These are phyloP conservation scores for Quercus rubra DNA, from an alignment of 306 rosid genomes.

Conservation along the genomic window DNA sequence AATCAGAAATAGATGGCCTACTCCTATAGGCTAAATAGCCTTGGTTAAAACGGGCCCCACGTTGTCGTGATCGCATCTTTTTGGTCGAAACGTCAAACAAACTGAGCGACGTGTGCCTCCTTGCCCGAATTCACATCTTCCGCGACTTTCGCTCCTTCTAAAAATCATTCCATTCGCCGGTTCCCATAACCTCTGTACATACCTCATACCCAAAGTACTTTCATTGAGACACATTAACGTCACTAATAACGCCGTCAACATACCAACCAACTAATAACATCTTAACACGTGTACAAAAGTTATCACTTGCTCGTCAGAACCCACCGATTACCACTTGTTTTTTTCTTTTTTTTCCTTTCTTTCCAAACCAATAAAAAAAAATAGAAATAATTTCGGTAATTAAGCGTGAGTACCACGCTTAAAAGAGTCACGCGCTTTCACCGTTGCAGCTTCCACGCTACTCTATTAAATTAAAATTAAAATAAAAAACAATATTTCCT, in stretches of 20 bases:
- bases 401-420: conserved; percentile 19
- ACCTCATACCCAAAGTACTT: not conserved
- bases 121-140: not conserved
- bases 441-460: not conserved
- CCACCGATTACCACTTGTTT: not conserved
- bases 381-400: too few species aligned
- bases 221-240: not conserved
- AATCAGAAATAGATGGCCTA: too few species aligned
- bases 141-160: not conserved
- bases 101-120: not conserved
- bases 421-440: conserved; percentile 23
- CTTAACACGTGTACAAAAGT: not conserved
- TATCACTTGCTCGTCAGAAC: not conserved
- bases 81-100: too few species aligned
- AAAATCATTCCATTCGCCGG: not conserved
- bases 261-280: not conserved
- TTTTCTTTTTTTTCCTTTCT: not conserved
- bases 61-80: too few species aligned
- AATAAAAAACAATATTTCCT: not conserved
- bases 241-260: not conserved
- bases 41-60: too few species aligned
- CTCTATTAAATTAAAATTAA: not conserved
- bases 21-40: too few species aligned
- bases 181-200: not conserved
- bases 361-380: not conserved